Base-by-base conservation (phyloP, 768 basidiomycete species). In the Hericium rajendrae region DNA sequence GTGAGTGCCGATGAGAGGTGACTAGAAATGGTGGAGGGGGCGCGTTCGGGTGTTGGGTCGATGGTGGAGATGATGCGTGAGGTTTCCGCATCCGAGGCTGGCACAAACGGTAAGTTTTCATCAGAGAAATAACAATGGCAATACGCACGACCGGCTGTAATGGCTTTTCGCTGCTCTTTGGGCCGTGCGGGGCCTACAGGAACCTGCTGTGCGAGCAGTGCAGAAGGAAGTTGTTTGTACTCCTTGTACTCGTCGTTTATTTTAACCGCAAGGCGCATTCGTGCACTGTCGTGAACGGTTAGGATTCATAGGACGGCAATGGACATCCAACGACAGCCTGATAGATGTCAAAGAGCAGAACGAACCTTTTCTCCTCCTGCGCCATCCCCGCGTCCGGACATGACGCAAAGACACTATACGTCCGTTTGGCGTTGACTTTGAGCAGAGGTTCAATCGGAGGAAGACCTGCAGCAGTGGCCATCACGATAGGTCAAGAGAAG, bases 171-270 rank as follows among this genome's bases (percentile, higher is more conserved):
- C 51, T 76, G 66, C 57, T 78, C 76, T 61, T 76, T 80, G 38
- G 91, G 91, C 39, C 86, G 77, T 43, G 86, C 80, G 1, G 95
- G 94, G 0, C 88, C 90, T 2, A 91, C 83, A 0, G 84, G 77
- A 0, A 84, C 85, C 67, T 93, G 91, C 60, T 97, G 93, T 0
- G 86, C 75, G 32, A 91, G 72, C 38, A 97, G 73, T 1, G 88
- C 82, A 3, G 90, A 71, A 0, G 95, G 95, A 2, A 98, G 82
- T 28, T 86, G 82, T 68, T 88, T 91, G 67, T 79, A 89, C 68
- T 97, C 84, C 50, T 80, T 79, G 70, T 94, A 99, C 73, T 98
- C 95, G 67, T 91, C 84, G 38, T 84, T 78, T 32, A 97, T 86
- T 76, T 97, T 97, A 51, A 89, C 82, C 2, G 91, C 77, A 38